Base-by-base conservation (phyloP, 768 basidiomycete species). In the Boletus edulis region DNA sequence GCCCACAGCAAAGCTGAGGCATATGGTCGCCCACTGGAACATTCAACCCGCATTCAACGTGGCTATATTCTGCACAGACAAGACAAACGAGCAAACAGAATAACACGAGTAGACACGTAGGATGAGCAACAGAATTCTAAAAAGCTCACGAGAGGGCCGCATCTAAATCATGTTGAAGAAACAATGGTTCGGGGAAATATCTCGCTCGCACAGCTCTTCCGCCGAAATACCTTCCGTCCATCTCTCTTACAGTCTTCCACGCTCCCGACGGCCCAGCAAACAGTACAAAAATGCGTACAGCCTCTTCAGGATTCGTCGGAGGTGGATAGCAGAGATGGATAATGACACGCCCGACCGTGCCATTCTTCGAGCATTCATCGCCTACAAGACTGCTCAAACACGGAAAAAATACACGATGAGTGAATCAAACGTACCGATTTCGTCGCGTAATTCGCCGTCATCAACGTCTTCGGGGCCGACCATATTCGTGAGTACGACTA, bases 241-340 rank as follows among this genome's bases (percentile, higher is more conserved):
- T 78, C 68, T 96, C 94, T 46, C 93, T 83, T 3, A 95, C 91
- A 0, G 93, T 94, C 72, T 93, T 92, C 95, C 94, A 98, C 7
- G 95, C 96, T 12, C 93, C 96, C 0, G 82, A 94, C 5, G 91
- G 91, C 1, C 95, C 96, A 0, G 86, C 85, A 64, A 96, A 98
- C 49, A 90, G 75, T 15, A 98, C 88, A 67, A 97, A 98, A 51
- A 98, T 87, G 49, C 94, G 86, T 5, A 97, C 88, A 1, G 87
- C 85, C n/a, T 93, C 88, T n/a, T 86, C 85, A 3, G 83, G 77
- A 46, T 86, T 78, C 3, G 71, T 58, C 0, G 91, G 82, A 2
- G 81, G 74, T 3, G 92, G 91, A 40, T 85, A 76, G 43, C 89
- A 81, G 38, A 83, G 73, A 62, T 98, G 94, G 1, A 97, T 81